These are phyloP conservation scores for Amaranthus palmeri DNA, from an alignment of 148 eudicot species.

Conservation along the genomic window DNA sequence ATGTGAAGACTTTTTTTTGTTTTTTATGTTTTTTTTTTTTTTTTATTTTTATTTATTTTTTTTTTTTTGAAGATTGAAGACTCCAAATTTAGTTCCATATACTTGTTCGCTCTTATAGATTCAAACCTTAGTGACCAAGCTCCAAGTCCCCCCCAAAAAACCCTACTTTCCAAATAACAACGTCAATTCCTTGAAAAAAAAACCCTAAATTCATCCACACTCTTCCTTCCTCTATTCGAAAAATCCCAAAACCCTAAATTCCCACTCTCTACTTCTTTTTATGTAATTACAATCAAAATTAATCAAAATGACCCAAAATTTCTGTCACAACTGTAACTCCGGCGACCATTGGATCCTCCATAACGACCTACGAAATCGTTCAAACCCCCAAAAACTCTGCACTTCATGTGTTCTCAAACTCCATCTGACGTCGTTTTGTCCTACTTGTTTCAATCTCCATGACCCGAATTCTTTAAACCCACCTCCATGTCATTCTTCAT, in stretches of 20 bases:
- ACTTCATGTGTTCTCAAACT: conserved; percentile 66
- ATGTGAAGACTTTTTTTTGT: too few relatives aligned
- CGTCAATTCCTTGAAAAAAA: neutral
- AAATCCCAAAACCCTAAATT: conserved; percentile 20
- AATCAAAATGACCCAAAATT: conserved; percentile 17
- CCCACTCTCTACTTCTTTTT: neutral
- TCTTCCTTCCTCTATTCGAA: neutral
- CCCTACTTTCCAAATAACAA: conserved; percentile 4
- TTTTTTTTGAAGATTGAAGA: too few relatives aligned
- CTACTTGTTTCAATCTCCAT: conserved; percentile 62
- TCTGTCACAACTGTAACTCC: conserved; percentile 54
- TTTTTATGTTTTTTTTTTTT: too few relatives aligned
- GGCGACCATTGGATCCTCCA: conserved; percentile 60
- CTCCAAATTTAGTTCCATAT: too few relatives aligned
- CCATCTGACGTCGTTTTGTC: conserved; percentile 66
- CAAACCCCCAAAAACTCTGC: conserved; percentile 54
- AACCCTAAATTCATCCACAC: conserved; percentile 23
- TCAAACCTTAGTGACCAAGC: neutral
- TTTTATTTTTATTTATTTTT: too few relatives aligned
- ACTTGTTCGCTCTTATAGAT: too few relatives aligned
- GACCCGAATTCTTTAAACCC: conserved; percentile 20
- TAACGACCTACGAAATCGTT: conserved; percentile 43
- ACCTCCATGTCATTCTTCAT: conserved; percentile 10
- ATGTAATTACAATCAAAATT: neutral
- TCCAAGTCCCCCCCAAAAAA: neutral